Conservation (phyloP, 306 rosid species). For the Lathyrus aphaca region DNA sequence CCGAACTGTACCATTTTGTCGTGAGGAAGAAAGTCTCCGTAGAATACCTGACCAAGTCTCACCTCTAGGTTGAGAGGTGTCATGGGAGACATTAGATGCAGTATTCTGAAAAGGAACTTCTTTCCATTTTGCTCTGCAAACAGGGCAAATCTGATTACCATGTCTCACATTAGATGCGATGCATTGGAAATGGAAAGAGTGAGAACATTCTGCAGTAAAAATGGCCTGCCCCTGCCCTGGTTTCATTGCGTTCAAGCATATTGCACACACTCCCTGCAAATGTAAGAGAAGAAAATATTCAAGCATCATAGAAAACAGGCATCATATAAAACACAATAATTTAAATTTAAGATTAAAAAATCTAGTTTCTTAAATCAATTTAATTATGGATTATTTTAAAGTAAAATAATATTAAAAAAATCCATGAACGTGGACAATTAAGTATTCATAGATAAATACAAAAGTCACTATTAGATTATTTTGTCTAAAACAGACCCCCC, state of each 20-base stretch:
- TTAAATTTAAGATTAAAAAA: neutral
- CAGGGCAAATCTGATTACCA: slow-evolving; percentile 86
- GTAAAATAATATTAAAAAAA: slow-evolving; percentile 3
- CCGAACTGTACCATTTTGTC: slow-evolving; percentile 43
- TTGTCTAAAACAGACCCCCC: slow-evolving; percentile 36
- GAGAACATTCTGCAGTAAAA: slow-evolving; percentile 97
- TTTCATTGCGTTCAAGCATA: slow-evolving; percentile 77
- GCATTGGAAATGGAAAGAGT: slow-evolving; percentile 92
- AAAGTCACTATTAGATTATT: slow-evolving; percentile 40
- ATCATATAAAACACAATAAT: slow-evolving; percentile 1
- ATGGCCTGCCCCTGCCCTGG: slow-evolving; percentile 89
- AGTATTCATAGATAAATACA: slow-evolving; percentile 40
- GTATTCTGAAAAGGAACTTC: slow-evolving; percentile 80
- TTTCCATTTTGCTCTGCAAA: slow-evolving; percentile 95
- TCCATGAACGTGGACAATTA: slow-evolving; percentile 40
- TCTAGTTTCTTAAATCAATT: slow-evolving; percentile 8
- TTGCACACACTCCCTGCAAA: slow-evolving; percentile 80
- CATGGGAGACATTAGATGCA: slow-evolving; percentile 52
- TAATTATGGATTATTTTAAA: neutral
- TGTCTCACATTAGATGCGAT: slow-evolving; percentile 89
- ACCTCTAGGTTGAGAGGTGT: slow-evolving; percentile 52
- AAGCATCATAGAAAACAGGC: too few species aligned
- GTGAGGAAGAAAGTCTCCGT: slow-evolving; percentile 55
- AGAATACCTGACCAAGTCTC: slow-evolving; percentile 57
- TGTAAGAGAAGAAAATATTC: slow-evolving; percentile 21